phyloP scores from a whole-genome alignment of 73 alveolate species.

The Tetrahymena borealis region DNA sequence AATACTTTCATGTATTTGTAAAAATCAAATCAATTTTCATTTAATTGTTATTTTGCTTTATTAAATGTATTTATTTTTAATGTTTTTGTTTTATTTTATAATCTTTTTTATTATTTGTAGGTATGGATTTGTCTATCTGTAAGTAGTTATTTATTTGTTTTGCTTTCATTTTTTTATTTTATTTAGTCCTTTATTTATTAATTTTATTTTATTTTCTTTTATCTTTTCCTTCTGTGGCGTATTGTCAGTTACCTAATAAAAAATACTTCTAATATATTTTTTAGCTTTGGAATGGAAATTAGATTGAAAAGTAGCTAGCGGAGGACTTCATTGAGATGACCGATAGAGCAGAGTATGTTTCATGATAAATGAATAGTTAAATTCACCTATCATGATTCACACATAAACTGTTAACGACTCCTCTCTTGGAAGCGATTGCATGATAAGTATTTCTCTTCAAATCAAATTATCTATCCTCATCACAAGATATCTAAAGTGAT shows the following conservation, averaged over 20 bases:
- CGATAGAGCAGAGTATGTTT: neutral
- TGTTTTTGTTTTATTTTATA: neutral
- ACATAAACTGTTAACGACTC: neutral
- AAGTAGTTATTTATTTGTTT: neutral
- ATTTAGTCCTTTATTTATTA: neutral
- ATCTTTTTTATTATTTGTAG: neutral
- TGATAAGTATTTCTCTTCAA: neutral
- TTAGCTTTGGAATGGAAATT: neutral
- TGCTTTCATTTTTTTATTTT: neutral
- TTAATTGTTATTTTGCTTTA: neutral
- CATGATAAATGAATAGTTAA: neutral
- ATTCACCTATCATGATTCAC: neutral
- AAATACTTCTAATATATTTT: neutral
- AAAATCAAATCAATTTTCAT: too few relatives aligned
- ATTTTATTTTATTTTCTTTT: neutral
- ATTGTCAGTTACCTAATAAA: neutral
- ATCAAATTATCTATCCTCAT: neutral
- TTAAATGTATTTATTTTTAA: too few relatives aligned
- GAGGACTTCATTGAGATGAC: neutral
- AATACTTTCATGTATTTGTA: too few relatives aligned
- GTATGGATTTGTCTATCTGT: neutral
- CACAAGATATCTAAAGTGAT: neutral
- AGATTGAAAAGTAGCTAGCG: neutral
- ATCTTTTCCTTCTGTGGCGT: neutral
- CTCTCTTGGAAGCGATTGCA: neutral